These are phyloP conservation scores for Phaeosphaeriaceae sp. DNA, from an alignment of 2,329 filamentous ascomycete genomes.

Conservation along the genomic window DNA sequence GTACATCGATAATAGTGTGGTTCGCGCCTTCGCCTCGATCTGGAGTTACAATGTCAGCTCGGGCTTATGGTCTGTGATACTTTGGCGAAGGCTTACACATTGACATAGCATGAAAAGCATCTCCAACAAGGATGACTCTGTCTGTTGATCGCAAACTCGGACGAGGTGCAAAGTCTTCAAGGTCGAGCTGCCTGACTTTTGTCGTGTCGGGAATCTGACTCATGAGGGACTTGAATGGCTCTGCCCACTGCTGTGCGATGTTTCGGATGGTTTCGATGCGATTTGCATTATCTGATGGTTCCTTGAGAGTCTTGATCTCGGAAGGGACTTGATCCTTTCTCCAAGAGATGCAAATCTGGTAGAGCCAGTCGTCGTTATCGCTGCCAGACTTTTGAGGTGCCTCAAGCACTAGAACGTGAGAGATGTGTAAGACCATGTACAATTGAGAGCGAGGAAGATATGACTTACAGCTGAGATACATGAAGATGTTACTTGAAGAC, in stretches of 20 bases:
- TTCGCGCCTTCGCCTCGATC: slow-evolving; percentile 8
- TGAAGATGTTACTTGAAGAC: background rate
- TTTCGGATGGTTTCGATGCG: slow-evolving; percentile 5
- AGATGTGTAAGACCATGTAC: background rate
- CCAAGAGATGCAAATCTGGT: slow-evolving; percentile 16
- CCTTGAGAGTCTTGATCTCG: background rate
- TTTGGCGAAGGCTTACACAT: slow-evolving; percentile 3
- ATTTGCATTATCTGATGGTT: background rate
- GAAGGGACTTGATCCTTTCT: slow-evolving; percentile 4
- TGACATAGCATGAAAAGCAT: slow-evolving; percentile 6
- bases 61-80: background rate
- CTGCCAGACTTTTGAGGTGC: slow-evolving; percentile 2
- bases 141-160: background rate
- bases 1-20: slow-evolving; percentile 3
- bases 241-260: slow-evolving; percentile 3
- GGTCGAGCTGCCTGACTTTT: slow-evolving; percentile 8
- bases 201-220: slow-evolving; percentile 4
- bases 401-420: slow-evolving; percentile 7
- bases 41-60: background rate
- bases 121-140: slow-evolving; percentile 1
- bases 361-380: background rate
- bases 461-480: slow-evolving; percentile 5
- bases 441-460: background rate
- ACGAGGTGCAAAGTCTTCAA: slow-evolving; percentile 11
- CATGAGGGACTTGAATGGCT: slow-evolving; percentile 13